phyloP scores from a whole-genome alignment of 441 rosid species.

The Omphalea diandra region DNA sequence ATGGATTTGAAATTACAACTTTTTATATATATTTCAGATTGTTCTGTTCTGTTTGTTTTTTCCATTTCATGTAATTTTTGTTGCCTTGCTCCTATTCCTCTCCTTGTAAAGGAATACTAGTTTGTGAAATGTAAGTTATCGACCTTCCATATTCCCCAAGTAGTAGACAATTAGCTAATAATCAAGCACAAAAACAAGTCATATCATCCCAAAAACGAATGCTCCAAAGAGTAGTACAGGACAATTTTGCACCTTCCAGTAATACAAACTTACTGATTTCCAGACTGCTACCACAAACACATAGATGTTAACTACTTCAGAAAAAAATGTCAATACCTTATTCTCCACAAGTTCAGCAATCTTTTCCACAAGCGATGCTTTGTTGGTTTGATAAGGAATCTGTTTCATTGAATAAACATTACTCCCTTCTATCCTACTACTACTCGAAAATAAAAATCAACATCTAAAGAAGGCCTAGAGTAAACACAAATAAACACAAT shows the following conservation, averaged over 20 bases:
- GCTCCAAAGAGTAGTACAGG: background rate
- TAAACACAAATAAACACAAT: slow-evolving; percentile 37
- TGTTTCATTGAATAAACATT: slow-evolving; percentile 37
- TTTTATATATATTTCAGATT: background rate
- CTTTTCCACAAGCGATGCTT: slow-evolving; percentile 90
- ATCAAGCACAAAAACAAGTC: background rate
- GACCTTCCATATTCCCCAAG: slow-evolving; percentile 4
- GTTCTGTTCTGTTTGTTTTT: background rate
- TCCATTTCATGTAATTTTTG: background rate
- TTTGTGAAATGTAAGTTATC: background rate
- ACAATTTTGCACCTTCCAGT: background rate
- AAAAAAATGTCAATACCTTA: slow-evolving; percentile 53
- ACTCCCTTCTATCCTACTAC: slow-evolving; percentile 12
- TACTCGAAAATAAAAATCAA: slow-evolving; percentile 20
- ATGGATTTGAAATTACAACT: background rate
- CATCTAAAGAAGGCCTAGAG: background rate
- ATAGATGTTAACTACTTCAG: background rate
- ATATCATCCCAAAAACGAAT: background rate
- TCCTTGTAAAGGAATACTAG: background rate
- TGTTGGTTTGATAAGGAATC: slow-evolving; percentile 95
- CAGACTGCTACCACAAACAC: background rate
- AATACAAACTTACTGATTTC: background rate
- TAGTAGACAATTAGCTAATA: background rate
- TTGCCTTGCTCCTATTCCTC: too few species aligned
- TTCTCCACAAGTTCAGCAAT: slow-evolving; percentile 95